phyloP scores from a whole-genome alignment of 208 protist genomes.

The Entamoeba dispar region DNA sequence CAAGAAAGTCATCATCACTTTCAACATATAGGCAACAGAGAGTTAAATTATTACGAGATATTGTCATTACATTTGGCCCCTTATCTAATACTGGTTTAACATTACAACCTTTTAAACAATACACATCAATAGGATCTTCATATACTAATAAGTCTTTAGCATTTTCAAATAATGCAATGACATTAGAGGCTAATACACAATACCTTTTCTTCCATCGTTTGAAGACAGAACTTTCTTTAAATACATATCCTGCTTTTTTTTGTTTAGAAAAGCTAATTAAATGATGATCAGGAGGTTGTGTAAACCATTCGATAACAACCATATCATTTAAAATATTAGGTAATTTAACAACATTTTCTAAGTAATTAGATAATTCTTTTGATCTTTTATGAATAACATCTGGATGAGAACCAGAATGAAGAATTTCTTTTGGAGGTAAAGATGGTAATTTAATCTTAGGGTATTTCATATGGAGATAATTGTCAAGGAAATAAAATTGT shows the following conservation, averaged over 20 bases:
- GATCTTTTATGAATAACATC: neutral
- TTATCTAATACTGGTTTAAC: neutral
- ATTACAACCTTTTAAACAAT: neutral
- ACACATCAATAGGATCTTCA: neutral
- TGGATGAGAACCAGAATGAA: neutral
- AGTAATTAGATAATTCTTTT: neutral
- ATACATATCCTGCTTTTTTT: neutral
- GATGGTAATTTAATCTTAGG: neutral
- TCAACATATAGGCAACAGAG: neutral
- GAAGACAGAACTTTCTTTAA: neutral
- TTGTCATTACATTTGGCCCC: neutral
- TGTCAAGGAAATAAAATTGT: neutral
- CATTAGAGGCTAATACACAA: neutral
- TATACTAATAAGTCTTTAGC: neutral
- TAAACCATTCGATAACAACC: neutral
- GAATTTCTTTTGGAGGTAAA: neutral
- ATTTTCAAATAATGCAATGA: neutral
- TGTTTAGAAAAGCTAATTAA: neutral
- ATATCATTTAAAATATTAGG: neutral
- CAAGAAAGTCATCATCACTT: neutral
- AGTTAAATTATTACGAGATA: neutral
- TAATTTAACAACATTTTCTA: neutral
- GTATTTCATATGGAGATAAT: neutral
- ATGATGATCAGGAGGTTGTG: neutral
- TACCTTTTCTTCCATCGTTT: neutral